phyloP scores from a whole-genome alignment of 352 stramenopile genomes.

The Phytophthora fragariae region DNA sequence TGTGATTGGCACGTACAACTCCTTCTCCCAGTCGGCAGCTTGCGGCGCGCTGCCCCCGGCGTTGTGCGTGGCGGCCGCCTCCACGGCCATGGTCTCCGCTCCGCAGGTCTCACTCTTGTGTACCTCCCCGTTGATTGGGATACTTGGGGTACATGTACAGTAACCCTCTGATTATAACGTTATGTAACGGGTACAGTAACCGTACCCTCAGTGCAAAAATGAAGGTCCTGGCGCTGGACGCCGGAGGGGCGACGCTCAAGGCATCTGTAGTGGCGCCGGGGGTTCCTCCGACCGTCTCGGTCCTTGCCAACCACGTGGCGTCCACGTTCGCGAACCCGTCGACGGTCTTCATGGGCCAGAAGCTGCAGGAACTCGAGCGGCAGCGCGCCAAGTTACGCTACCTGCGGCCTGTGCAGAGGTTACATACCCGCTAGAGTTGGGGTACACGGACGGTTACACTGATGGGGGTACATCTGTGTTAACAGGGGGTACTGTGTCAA shows the following conservation, averaged over 20 bases:
- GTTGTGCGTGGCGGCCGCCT: neutral
- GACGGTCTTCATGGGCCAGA: constrained; percentile 45
- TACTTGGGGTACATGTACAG: neutral
- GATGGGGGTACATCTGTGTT: neutral
- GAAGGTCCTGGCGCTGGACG: constrained; percentile 64
- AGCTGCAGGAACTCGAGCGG: constrained; percentile 62
- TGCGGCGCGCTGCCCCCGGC: neutral
- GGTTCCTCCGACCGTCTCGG: neutral
- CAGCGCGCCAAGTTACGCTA: constrained; percentile 59
- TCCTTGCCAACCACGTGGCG: constrained; percentile 67
- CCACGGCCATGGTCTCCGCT: constrained; percentile 4
- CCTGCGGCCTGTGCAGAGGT: constrained; percentile 56
- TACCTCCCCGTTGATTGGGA: constrained; percentile 15
- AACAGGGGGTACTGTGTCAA: constrained; percentile 82
- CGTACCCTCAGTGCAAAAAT: constrained; percentile 1
- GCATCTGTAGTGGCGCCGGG: constrained; percentile 48
- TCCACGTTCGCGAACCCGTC: constrained; percentile 35
- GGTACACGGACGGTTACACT: constrained; percentile 15
- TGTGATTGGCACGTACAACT: constrained; percentile 33
- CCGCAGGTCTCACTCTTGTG: neutral
- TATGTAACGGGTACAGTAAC: too few relatives aligned
- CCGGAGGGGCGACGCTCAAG: constrained; percentile 70
- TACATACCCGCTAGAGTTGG: constrained; percentile 3
- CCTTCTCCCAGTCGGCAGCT: constrained; percentile 23
- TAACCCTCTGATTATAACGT: too few relatives aligned